A percentile compares a stretch with the other conserved stretches of the same genome.
Evolutionary conservation across 2,329 filamentous ascomycete species (phyloP).

Genomic region (Celoporthe dispersa): DNA sequence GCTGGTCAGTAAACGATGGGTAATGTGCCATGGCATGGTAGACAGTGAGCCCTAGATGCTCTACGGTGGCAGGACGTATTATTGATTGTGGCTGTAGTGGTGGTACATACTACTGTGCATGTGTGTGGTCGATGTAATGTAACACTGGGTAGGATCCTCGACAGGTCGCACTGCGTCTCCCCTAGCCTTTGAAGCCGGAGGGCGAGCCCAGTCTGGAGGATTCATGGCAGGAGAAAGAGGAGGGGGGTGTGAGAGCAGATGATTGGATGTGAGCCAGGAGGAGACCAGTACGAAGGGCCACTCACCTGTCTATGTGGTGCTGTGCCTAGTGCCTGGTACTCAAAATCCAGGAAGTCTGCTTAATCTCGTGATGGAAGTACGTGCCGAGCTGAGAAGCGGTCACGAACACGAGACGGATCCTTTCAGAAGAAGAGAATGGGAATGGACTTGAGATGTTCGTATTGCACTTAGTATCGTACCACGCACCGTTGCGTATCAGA

Average conservation of each 20-base stretch:
- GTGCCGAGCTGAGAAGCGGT: background rate
- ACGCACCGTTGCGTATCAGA: background rate
- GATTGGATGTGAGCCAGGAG: background rate
- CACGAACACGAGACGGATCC: background rate
- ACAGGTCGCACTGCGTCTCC: background rate
- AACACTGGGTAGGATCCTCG: background rate
- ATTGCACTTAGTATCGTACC: background rate
- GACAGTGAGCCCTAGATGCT: background rate
- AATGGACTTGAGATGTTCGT: background rate
- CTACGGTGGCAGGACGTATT: background rate
- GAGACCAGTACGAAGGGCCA: background rate
- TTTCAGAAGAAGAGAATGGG: too few species aligned
- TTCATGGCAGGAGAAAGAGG: background rate
- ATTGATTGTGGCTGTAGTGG: background rate
- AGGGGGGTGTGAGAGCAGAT: background rate
- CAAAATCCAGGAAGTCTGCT: background rate
- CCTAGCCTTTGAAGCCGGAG: background rate
- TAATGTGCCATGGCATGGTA: background rate
- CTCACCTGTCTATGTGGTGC: background rate
- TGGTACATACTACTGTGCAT: background rate
- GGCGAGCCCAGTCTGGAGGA: background rate
- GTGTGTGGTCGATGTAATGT: slow-evolving; percentile 15
- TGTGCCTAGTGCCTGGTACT: background rate
- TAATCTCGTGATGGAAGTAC: background rate
- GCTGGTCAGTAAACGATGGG: background rate